phyloP scores from a whole-genome alignment of 495 filamentous ascomycete species.

The Xylaria flabelliformis region DNA sequence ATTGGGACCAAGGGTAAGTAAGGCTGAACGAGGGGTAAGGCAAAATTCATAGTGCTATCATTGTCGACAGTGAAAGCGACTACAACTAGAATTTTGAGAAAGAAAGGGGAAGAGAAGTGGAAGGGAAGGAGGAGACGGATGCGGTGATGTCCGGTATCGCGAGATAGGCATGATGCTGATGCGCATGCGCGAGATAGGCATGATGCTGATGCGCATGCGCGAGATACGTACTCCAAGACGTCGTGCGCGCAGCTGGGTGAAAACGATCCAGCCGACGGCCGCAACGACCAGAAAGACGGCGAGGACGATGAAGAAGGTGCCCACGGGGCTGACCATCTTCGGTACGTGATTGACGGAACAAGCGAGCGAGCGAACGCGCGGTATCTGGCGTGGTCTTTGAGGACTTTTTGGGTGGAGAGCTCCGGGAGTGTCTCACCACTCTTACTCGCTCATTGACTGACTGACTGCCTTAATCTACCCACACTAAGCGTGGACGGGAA shows the following conservation, averaged over 20 bases:
- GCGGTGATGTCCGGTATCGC: slow-evolving; percentile 31
- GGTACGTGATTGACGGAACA: slow-evolving; percentile 13
- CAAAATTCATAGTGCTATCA: background rate
- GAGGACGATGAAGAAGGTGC: slow-evolving; percentile 57
- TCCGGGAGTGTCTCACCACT: slow-evolving; percentile 5
- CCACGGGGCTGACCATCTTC: slow-evolving; percentile 50
- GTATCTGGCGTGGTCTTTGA: background rate
- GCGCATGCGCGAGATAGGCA: slow-evolving; percentile 34
- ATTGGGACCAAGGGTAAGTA: background rate
- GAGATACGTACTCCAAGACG: slow-evolving; percentile 61
- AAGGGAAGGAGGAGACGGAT: slow-evolving; percentile 10
- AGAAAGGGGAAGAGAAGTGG: background rate
- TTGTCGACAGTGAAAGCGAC: background rate
- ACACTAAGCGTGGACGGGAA: background rate
- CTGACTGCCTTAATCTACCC: background rate
- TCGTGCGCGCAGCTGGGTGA: slow-evolving; percentile 65
- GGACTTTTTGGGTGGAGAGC: slow-evolving; percentile 12
- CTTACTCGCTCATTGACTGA: background rate
- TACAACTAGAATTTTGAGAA: background rate
- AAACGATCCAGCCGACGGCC: slow-evolving; percentile 58
- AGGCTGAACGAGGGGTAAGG: slow-evolving; percentile 1
- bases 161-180: slow-evolving; percentile 33
- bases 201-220: slow-evolving; percentile 33
- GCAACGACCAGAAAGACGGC: slow-evolving; percentile 56
- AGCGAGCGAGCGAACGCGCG: background rate